Evolutionary conservation across 202 grass and related monocot species (phyloP).

Genomic region (Schoenoplectus tabernaemontani): DNA sequence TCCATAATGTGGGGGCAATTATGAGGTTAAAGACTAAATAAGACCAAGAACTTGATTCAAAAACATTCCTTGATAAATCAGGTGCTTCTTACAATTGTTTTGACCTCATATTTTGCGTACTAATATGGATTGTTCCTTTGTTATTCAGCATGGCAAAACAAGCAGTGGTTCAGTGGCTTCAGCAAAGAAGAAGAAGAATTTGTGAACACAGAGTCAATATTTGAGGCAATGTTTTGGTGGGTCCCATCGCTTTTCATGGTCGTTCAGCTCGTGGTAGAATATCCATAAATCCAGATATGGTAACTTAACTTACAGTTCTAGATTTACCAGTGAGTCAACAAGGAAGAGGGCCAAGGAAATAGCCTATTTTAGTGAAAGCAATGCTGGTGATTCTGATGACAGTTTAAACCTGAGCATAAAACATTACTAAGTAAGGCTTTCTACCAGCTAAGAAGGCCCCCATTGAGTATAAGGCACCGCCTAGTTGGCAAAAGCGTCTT

Average conservation of each 20-base stretch:
- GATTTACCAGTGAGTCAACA: slow-evolving; percentile 36
- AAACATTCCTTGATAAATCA: background rate
- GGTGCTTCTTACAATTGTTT: background rate
- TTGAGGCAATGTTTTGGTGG: slow-evolving; percentile 53
- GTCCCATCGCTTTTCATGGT: slow-evolving; percentile 50
- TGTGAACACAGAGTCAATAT: slow-evolving; percentile 46
- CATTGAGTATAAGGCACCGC: too few relatives aligned
- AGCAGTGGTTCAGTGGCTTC: slow-evolving; percentile 37
- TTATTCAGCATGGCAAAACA: slow-evolving; percentile 47
- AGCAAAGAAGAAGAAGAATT: slow-evolving; percentile 31
- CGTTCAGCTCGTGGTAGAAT: slow-evolving; percentile 47
- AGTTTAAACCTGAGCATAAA: slow-evolving; percentile 22
- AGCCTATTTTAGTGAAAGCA: slow-evolving; percentile 27
- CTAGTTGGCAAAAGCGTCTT: too few relatives aligned
- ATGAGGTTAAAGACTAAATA: background rate
- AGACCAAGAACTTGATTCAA: background rate
- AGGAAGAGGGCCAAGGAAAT: slow-evolving; percentile 26
- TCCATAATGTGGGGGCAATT: background rate
- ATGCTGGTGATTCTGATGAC: slow-evolving; percentile 22
- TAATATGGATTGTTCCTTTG: background rate
- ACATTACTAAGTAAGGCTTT: too few relatives aligned
- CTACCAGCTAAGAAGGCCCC: too few relatives aligned
- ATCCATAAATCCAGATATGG: slow-evolving; percentile 36
- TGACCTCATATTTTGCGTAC: background rate
- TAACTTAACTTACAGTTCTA: slow-evolving; percentile 34